Conservation (phyloP, 352 stramenopile species). For the Globisporangium paroecandrum region DNA sequence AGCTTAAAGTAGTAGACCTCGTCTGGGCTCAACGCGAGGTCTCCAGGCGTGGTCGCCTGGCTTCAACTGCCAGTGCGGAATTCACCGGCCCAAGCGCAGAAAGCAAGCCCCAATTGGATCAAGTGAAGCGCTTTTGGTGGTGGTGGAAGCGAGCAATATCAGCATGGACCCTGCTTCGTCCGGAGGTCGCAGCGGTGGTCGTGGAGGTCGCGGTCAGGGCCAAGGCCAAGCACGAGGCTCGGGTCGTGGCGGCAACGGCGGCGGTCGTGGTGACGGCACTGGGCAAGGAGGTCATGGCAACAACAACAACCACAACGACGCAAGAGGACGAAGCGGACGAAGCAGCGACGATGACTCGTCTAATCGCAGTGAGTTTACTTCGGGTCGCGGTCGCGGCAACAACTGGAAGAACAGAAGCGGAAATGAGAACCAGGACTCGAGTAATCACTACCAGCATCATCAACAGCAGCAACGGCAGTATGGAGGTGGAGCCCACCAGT, state of each 20-base stretch:
- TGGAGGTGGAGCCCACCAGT: background rate
- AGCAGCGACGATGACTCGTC: background rate
- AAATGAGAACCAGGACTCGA: background rate
- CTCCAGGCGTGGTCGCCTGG: background rate
- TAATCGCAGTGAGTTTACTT: background rate
- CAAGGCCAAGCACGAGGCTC: background rate
- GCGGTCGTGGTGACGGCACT: background rate
- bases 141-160: background rate
- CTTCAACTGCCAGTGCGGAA: conserved; percentile 6
- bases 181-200: background rate
- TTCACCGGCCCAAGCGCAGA: background rate
- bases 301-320: background rate
- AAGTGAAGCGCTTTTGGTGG: background rate
- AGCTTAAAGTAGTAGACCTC: background rate
- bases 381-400: background rate
- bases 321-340: background rate
- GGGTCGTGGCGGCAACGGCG: background rate
- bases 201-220: background rate
- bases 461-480: background rate
- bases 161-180: conserved; percentile 7
- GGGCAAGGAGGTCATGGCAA: background rate
- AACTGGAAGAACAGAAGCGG: conserved; percentile 6
- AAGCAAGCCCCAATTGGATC: background rate
- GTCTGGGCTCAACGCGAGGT: background rate
- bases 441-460: conserved; percentile 5